Evolutionary conservation across 1,284 basidiomycete species (phyloP), one percentile per base, ranked within the genome.

Genomic region (Lignosus rhinocerotis): DNA sequence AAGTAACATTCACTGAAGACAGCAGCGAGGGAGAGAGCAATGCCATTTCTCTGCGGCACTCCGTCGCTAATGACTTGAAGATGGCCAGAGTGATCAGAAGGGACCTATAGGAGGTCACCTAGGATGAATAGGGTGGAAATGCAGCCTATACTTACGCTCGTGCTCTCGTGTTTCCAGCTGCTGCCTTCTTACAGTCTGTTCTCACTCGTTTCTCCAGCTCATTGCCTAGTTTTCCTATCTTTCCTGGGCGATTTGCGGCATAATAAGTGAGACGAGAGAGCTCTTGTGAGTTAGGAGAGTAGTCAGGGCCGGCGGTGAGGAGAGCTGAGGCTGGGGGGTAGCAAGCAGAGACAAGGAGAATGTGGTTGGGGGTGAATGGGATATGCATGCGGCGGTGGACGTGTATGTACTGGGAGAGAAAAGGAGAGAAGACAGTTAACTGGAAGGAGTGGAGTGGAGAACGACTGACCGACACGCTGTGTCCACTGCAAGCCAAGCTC

Each of bases 191-290:
- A 58, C 85, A 84, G 69, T 97, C 93, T 50, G 79, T 71, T 56
- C 76, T 80, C 2, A 92, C 81, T 62, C 91, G 83, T 69, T 89
- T 92, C 72, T 96, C 90, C 50, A 99, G 79, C 71, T 95, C 93
- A 55, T 80, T 80, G 14, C 89, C 88, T 33, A 98, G 82, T 72
- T 96, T 96, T 58, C 88, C 82, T 25, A 98, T 82, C 76, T 97
- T 96, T 34, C 90, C 88, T 1, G 95, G 93, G 67, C 90, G 87
- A 74, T 96, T 94, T 11, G 89, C 87, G 10, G 92, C 94, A 80
- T 94, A 96, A 76, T 98, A 98, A 5, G 93, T 93, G 61, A 99
- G 81, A 47, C 91, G 87, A 55, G 93, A 94, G 34, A 98, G 82
- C 70, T 98, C 95, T 72, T 97, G 95, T 0, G 90, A 84, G 64